Conservation (phyloP, 176 grass and related monocot genomes). For the Puya raimondii region DNA sequence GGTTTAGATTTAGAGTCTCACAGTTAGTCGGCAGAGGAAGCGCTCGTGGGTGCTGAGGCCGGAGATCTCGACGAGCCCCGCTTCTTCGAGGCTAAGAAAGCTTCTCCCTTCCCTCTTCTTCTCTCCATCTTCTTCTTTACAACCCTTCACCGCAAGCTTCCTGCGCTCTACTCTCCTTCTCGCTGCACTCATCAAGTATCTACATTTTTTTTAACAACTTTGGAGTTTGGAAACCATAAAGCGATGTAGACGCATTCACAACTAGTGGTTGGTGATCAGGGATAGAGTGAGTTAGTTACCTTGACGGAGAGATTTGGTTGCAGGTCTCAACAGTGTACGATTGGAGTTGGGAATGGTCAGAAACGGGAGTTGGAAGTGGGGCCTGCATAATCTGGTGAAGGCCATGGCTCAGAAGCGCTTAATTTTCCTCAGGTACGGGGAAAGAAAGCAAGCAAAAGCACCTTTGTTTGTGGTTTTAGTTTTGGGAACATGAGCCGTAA, state of each 20-base stretch:
- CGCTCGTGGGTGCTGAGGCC: slow-evolving; percentile 90
- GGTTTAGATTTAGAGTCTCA: neutral
- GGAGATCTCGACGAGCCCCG: slow-evolving; percentile 82
- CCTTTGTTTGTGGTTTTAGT: no score
- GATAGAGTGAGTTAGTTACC: neutral
- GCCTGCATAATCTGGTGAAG: neutral
- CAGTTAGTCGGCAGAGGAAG: slow-evolving; percentile 87
- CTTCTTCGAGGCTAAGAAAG: slow-evolving; percentile 82
- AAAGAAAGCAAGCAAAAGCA: no score
- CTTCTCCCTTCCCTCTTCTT: slow-evolving; percentile 28
- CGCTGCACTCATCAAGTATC: slow-evolving; percentile 20
- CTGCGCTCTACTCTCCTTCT: neutral
- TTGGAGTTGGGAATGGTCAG: neutral
- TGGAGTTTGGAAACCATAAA: neutral
- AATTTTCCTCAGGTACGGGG: no score
- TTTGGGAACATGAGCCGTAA: no score
- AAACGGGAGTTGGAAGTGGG: neutral
- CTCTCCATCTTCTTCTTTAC: slow-evolving; percentile 2
- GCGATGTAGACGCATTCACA: neutral
- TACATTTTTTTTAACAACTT: slow-evolving; percentile 18
- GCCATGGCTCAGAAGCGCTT: neutral
- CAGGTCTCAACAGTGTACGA: neutral
- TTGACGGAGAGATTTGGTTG: neutral
- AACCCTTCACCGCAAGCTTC: slow-evolving; percentile 7
- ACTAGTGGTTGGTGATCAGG: neutral